phyloP scores from a whole-genome alignment of 2,329 filamentous ascomycete species.

The Ophiostoma montium region DNA sequence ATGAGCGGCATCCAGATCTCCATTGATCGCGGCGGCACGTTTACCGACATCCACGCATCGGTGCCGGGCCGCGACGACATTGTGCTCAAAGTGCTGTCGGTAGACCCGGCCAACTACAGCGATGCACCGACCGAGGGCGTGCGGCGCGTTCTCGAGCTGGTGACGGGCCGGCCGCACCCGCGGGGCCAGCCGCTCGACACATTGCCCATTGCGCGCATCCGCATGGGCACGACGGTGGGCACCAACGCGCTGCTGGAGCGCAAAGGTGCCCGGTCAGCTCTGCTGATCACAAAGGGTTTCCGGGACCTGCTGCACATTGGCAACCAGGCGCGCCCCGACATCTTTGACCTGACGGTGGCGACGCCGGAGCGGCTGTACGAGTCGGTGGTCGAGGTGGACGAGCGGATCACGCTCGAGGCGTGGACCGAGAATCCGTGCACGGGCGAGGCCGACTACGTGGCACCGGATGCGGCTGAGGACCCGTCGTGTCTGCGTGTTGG shows the following conservation, averaged over 20 bases:
- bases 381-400: constrained; percentile 70
- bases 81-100: constrained; percentile 48
- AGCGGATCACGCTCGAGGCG: constrained; percentile 80
- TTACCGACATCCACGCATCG: constrained; percentile 15
- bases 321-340: constrained; percentile 77
- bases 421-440: constrained; percentile 22
- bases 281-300: constrained; percentile 80
- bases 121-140: constrained; percentile 60
- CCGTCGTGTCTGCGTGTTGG: constrained; percentile 19
- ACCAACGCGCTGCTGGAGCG: constrained; percentile 84
- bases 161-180: constrained; percentile 38
- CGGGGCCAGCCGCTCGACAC: constrained; percentile 38
- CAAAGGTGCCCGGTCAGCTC: constrained; percentile 80
- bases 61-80: constrained; percentile 22
- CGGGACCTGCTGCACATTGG: constrained; percentile 78
- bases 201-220: constrained; percentile 17
- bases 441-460: not conserved
- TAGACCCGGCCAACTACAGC: constrained; percentile 52
- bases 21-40: constrained; percentile 10
- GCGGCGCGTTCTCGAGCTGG: constrained; percentile 27
- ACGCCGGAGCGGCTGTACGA: constrained; percentile 81
- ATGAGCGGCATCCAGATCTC: constrained; percentile 5
- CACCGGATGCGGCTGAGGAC: constrained; percentile 15
- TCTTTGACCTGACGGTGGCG: constrained; percentile 76
- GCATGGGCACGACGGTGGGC: constrained; percentile 91